phyloP scores from a whole-genome alignment of 257 asterid species.

The Nicotiana knightiana region DNA sequence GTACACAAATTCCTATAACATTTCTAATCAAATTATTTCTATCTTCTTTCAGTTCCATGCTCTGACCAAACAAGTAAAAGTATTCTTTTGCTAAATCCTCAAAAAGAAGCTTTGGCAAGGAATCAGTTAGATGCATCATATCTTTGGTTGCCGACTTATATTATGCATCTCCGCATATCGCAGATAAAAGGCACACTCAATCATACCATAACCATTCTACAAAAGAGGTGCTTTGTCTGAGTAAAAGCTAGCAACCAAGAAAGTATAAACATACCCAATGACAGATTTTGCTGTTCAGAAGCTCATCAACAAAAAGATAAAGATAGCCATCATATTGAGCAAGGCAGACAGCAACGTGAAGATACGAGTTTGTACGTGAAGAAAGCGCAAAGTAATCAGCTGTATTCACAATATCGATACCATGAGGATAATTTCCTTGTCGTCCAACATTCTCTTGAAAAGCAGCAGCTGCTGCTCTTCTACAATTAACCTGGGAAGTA shows the following conservation, averaged over 20 bases:
- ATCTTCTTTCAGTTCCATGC: not conserved
- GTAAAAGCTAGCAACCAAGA: constrained; percentile 8
- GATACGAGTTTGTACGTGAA: constrained; percentile 82
- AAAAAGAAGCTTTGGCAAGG: not conserved
- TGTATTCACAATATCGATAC: constrained; percentile 80
- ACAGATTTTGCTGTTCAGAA: constrained; percentile 70
- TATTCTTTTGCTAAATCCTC: not conserved
- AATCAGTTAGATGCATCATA: not conserved
- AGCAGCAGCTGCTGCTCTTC: constrained; percentile 99
- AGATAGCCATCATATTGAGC: constrained; percentile 88
- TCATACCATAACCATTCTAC: not conserved
- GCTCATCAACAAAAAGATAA: constrained; percentile 72
- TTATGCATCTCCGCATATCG: not conserved
- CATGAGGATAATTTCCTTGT: constrained; percentile 86
- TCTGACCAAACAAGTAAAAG: not conserved
- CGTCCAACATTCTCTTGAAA: constrained; percentile 99
- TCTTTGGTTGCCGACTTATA: not conserved
- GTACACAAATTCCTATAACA: not conserved
- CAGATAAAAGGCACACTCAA: not conserved
- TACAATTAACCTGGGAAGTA: constrained; percentile 79
- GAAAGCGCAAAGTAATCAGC: constrained; percentile 98
- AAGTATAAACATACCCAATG: constrained; percentile 78
- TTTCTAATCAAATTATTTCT: not conserved
- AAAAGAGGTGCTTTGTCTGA: constrained; percentile 1
- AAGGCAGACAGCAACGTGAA: constrained; percentile 72